These are phyloP conservation scores for Diutina siamensis DNA, from an alignment of 1,139 yeast species.

Conservation along the genomic window DNA sequence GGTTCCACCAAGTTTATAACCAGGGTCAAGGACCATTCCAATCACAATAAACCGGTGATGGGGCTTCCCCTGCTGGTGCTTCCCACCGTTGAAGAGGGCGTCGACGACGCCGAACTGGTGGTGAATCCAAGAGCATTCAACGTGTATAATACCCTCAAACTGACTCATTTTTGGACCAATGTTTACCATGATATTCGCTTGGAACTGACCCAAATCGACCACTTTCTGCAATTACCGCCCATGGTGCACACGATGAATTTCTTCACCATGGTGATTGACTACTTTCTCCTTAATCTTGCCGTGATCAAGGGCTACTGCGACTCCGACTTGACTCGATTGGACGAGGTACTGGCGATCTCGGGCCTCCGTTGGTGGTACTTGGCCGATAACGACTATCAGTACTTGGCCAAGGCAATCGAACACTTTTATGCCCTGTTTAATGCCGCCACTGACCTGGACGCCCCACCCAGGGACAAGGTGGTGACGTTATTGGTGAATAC, in stretches of 20 bases:
- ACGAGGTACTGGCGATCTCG: conserved; percentile 14
- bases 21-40: background rate
- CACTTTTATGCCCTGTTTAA: conserved; percentile 13
- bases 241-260: conserved; percentile 15
- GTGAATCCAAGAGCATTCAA: background rate
- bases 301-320: background rate
- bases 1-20: background rate
- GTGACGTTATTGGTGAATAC: conserved; percentile 6
- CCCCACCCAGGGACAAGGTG: background rate
- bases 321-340: conserved; percentile 4
- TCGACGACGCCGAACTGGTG: background rate
- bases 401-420: conserved; percentile 16
- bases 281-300: conserved; percentile 13
- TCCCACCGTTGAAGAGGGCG: background rate
- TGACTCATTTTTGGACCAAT: conserved; percentile 9
- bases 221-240: conserved; percentile 18
- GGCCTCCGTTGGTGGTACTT: conserved; percentile 17
- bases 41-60: background rate
- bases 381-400: conserved; percentile 17
- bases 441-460: background rate
- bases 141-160: background rate
- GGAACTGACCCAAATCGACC: conserved; percentile 7
- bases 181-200: conserved; percentile 11
- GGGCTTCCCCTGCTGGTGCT: background rate
- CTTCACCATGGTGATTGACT: conserved; percentile 21